Conservation (phyloP, 805 yeast species). For the Metschnikowia sp. region DNA sequence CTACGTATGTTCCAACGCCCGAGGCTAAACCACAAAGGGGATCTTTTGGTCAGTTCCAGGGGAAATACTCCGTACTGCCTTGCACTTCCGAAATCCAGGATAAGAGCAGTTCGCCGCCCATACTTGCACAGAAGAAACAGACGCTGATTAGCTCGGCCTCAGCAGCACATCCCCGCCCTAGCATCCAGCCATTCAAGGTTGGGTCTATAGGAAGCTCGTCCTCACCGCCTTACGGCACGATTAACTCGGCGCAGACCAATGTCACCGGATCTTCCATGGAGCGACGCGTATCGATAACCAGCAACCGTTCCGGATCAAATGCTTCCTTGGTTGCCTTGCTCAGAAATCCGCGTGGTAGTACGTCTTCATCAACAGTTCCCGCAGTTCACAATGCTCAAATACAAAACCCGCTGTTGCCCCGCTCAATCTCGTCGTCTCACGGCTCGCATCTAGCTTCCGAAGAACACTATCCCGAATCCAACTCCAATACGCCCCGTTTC, state of each 20-base stretch:
- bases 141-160: conserved; percentile 2
- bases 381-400: conserved; percentile 22
- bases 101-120: conserved; percentile 5
- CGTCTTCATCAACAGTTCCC: conserved; percentile 34
- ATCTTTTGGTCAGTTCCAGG: conserved; percentile 14
- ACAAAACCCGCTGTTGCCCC: conserved; percentile 23
- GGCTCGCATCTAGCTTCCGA: conserved; percentile 34
- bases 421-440: conserved; percentile 39
- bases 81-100: conserved; percentile 16
- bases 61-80: conserved; percentile 17
- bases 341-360: conserved; percentile 47
- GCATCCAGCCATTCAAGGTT: conserved; percentile 59
- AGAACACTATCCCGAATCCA: conserved; percentile 24
- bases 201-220: conserved; percentile 53
- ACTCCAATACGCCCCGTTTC: conserved; percentile 52
- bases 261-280: conserved; percentile 27
- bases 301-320: conserved; percentile 47
- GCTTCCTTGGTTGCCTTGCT: conserved; percentile 53
- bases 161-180: conserved; percentile 18
- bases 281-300: conserved; percentile 40
- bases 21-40: conserved; percentile 2
- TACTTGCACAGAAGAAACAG: not conserved
- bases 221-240: conserved; percentile 27
- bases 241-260: conserved; percentile 10
- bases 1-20: not conserved